These are phyloP conservation scores for Delitschia confertaspora DNA, from an alignment of 495 filamentous ascomycete species.

Conservation along the genomic window DNA sequence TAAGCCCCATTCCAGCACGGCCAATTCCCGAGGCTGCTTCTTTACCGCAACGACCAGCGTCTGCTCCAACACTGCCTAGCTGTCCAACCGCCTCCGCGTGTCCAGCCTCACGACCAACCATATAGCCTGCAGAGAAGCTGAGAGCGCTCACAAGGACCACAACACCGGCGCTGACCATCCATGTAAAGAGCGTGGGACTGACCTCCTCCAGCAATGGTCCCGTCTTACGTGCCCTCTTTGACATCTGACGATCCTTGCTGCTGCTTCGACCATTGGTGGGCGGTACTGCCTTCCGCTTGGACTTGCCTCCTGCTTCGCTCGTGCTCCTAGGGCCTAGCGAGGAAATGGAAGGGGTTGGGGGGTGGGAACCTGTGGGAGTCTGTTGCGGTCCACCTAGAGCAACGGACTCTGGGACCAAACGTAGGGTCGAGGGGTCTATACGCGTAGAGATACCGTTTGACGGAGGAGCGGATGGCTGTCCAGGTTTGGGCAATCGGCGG, in stretches of 20 bases:
- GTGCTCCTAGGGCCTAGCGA: slow-evolving; percentile 14
- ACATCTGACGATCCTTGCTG: slow-evolving; percentile 23
- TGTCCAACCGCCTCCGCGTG: slow-evolving; percentile 47
- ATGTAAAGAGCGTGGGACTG: slow-evolving; percentile 73
- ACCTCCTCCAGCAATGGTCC: slow-evolving; percentile 36
- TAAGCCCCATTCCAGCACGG: slow-evolving; percentile 23
- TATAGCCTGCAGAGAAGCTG: slow-evolving; percentile 89
- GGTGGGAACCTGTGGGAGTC: slow-evolving; percentile 19
- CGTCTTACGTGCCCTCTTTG: slow-evolving; percentile 29
- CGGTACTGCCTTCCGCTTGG: slow-evolving; percentile 30
- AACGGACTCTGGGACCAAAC: slow-evolving; percentile 69
- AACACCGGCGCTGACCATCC: slow-evolving; percentile 86
- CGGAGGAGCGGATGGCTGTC: slow-evolving; percentile 23
- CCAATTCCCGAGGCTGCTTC: slow-evolving; percentile 31
- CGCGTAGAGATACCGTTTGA: slow-evolving; percentile 20
- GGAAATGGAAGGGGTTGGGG: slow-evolving; percentile 26
- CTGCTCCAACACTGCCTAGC: slow-evolving; percentile 32
- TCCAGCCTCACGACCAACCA: slow-evolving; percentile 74
- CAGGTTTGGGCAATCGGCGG: slow-evolving; percentile 63
- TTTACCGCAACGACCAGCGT: slow-evolving; percentile 33
- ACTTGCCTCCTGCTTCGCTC: slow-evolving; percentile 14
- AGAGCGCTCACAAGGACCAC: slow-evolving; percentile 85
- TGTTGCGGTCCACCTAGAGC: slow-evolving; percentile 44
- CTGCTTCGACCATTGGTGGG: slow-evolving; percentile 13
- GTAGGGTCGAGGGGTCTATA: slow-evolving; percentile 47